Evolutionary conservation across 768 basidiomycete genomes (phyloP).

Genomic region (Tylopilus intermedius): DNA sequence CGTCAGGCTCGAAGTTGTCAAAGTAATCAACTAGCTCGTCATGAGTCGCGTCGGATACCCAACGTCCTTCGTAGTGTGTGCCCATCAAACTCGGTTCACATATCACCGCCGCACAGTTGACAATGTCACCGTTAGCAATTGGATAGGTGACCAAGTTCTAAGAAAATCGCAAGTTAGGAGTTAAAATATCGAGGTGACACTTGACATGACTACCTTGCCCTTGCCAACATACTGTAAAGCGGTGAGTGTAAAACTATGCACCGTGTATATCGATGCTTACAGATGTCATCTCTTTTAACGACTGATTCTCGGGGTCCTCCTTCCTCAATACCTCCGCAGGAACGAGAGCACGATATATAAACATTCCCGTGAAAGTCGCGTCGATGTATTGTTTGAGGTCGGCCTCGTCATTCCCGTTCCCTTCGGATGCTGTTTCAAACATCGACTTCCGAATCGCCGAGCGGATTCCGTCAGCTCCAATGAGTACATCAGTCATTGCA

Average conservation of each 20-base stretch:
- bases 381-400: constrained; percentile 12
- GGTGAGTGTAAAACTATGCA: constrained; percentile 6
- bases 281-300: constrained; percentile 15
- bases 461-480: constrained; percentile 45
- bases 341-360: constrained; percentile 37
- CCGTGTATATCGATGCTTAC: constrained; percentile 16
- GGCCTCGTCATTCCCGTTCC: neutral
- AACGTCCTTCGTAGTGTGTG: constrained; percentile 29
- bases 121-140: constrained; percentile 31
- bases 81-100: constrained; percentile 28
- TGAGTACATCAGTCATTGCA: constrained; percentile 36
- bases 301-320: constrained; percentile 19
- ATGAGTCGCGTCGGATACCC: constrained; percentile 26
- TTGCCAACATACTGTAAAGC: constrained; percentile 12
- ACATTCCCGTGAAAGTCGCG: constrained; percentile 40
- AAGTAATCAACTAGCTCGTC: constrained; percentile 33
- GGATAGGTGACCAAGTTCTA: constrained; percentile 41
- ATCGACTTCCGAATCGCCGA: constrained; percentile 23
- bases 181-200: neutral
- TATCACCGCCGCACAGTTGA: constrained; percentile 35
- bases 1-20: constrained; percentile 36
- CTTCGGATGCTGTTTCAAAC: constrained; percentile 15
- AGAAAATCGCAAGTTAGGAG: neutral
- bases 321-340: constrained; percentile 29
- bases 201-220: constrained; percentile 1